Evolutionary conservation across 83 land plant genomes (phyloP), one percentile per base, ranked within the genome.

Genomic region (Isoetes engelmannii): DNA sequence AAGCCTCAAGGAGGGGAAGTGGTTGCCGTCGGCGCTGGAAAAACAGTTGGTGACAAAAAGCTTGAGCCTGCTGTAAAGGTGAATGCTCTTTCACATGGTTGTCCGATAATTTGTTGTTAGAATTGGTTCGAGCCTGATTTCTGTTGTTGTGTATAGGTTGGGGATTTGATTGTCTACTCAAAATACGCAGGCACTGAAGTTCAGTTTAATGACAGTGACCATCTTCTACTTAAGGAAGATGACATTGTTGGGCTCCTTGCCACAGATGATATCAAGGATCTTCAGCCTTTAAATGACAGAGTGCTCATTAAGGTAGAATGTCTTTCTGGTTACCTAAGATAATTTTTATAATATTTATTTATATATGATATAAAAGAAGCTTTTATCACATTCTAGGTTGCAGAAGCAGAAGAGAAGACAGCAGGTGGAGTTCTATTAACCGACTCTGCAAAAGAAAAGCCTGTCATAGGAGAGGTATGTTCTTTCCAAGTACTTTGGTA

Each of bases 1-100:
- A 90, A 82, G 69, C 92, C 96, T 18, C 92, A 90, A 67, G 84
- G 87, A 20, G 96, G 96, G 46, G 96, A 87, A 61, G 92, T 90
- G 4, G 96, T 90, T 37, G 92, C 88, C 48, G 83, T 87, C 62
- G 96, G 96, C 37, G 86, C 82, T 64, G 96, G 92, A 6, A 82
- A 72, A 67, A 67, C 76, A 10, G 44, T 84, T 74, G 96, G 96
- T 13, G 83, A 90, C 60, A 79, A 80, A 45, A 82, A 84, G 72
- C 43, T 90, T 28, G 82, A 71, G 44, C 54, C 78, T 6, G 45
- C 76, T 56, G 81, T 86, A 5, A 72, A 77, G 91, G 91, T 87
- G 65, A 5, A 56, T 20, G 68, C 71, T 67, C 18, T 47, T 5
- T 46, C n/a, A 5, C 37, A 28, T 28, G 67, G 13, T 64, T 45